Conservation (phyloP, 148 eudicot genomes). For the Agrostemma githago region DNA sequence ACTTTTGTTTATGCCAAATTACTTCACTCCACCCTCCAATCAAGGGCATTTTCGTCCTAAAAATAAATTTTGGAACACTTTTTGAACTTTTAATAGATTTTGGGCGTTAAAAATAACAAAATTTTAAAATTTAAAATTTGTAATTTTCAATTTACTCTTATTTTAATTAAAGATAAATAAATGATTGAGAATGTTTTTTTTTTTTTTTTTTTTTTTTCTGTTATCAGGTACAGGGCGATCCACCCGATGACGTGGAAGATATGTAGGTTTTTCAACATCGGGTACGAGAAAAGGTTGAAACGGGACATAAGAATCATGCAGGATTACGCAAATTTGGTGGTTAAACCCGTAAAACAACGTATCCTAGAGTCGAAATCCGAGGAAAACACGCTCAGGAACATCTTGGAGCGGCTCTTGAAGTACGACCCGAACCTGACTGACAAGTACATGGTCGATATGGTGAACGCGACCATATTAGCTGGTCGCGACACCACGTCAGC, state of each 20-base stretch:
- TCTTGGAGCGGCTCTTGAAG: conserved; percentile 31
- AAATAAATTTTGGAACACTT: too few relatives aligned
- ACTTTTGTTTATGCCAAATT: too few relatives aligned
- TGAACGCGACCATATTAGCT: conserved; percentile 36
- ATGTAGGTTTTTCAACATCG: conserved; percentile 29
- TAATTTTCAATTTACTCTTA: too few relatives aligned
- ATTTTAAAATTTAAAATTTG: too few relatives aligned
- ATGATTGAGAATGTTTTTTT: too few relatives aligned
- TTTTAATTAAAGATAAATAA: too few relatives aligned
- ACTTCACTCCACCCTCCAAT: too few relatives aligned
- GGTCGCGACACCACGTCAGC: conserved; percentile 40
- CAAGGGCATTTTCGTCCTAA: too few relatives aligned
- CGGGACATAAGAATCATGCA: conserved; percentile 20
- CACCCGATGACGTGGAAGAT: conserved; percentile 30
- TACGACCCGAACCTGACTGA: conserved; percentile 31
- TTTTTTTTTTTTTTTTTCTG: too few relatives aligned
- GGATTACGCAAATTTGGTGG: conserved; percentile 13
- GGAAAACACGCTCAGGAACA: conserved; percentile 5
- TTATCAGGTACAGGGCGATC: conserved; percentile 12
- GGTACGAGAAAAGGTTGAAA: conserved; percentile 34
- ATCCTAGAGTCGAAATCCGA: background rate
- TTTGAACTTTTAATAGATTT: too few relatives aligned
- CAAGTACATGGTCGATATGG: conserved; percentile 32
- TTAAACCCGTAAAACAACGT: conserved; percentile 9
- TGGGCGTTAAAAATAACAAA: too few relatives aligned